Evolutionary conservation across 2,329 filamentous ascomycete species (phyloP), one percentile per base, ranked within the genome.

Genomic region (Phyllosticta citrichinensis): DNA sequence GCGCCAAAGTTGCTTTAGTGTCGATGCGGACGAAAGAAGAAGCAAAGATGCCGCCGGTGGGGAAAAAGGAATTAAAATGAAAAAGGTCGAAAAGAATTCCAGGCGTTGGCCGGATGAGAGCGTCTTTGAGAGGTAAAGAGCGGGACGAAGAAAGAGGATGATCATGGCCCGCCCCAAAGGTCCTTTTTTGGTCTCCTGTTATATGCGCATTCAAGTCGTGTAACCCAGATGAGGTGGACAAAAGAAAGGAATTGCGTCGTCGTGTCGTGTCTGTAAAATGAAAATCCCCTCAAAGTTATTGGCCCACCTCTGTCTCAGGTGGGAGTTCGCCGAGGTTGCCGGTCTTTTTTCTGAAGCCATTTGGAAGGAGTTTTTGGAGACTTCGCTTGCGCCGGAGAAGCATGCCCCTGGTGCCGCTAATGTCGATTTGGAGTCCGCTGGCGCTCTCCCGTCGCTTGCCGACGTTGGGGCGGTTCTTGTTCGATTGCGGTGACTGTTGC

Each of bases 371-470:
- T 14, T 52, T 55, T 17, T 55, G 40, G 22, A 60, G 51, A 20
- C 61, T 58, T n/a, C 53, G 55, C 58, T 57, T 65, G 58, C 66
- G 66, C 58, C 71, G 64, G 58, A 69, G 56, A 24, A 71, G 57
- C 69, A 73, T 71, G 2, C 68, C 70, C 52, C 70, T 65, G 0
- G 70, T 70, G 6, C 70, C 70, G 0, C 71, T 73, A 4, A 68
- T 67, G 52, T 72, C 70, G 6, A 69, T 62, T 24, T 66, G 56
- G 3, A 68, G 24, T 2, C 56, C 56, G 19, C 20, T 25, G n/a
- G 20, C 35, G n/a, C 60, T 58, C 22, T 52, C 60, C 24, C 55
- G 17, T 27, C 60, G 56, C 30, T 56, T 53, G 22, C 57, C 57
- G 27, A 57, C 60, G 59, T 50, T 58, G 59, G 24, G 53, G 56